phyloP scores from a whole-genome alignment of 495 filamentous ascomycete species.

The Filosporella fistucella region DNA sequence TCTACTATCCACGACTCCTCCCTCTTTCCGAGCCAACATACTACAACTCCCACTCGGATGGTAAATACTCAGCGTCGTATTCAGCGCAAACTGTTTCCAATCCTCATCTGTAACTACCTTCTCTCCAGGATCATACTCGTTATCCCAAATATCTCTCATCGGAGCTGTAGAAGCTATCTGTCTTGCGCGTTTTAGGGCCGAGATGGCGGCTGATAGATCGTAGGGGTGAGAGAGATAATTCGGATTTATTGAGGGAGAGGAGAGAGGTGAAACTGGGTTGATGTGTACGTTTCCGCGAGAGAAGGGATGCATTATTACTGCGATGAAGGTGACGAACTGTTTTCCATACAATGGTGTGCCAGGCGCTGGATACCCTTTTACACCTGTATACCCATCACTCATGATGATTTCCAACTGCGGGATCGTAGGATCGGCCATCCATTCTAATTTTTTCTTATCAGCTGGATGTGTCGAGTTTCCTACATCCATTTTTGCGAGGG shows the following conservation, averaged over 20 bases:
- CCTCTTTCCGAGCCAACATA: slow-evolving; percentile 25
- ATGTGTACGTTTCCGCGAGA: slow-evolving; percentile 50
- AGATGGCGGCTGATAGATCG: slow-evolving; percentile 45
- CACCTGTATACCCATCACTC: slow-evolving; percentile 28
- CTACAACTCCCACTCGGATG: slow-evolving; percentile 34
- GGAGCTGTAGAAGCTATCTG: slow-evolving; percentile 33
- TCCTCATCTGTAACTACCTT: slow-evolving; percentile 24
- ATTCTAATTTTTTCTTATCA: slow-evolving; percentile 19
- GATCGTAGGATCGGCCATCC: slow-evolving; percentile 13
- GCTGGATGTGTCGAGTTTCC: not conserved
- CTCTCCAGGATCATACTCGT: slow-evolving; percentile 22
- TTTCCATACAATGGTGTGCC: slow-evolving; percentile 23
- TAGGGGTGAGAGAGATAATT: slow-evolving; percentile 47
- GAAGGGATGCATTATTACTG: slow-evolving; percentile 39
- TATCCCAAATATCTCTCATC: slow-evolving; percentile 32
- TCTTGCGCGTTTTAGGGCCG: slow-evolving; percentile 36
- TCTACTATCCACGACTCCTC: slow-evolving; percentile 45
- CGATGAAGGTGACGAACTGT: slow-evolving; percentile 36
- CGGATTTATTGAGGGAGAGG: slow-evolving; percentile 41
- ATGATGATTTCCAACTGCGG: slow-evolving; percentile 30
- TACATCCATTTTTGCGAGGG: slow-evolving; percentile 14
- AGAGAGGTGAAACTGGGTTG: slow-evolving; percentile 1
- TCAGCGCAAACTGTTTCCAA: slow-evolving; percentile 28
- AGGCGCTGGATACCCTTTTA: slow-evolving; percentile 27
- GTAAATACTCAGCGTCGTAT: slow-evolving; percentile 28